A percentile compares a stretch with the other conserved stretches of the same genome.
phyloP scores from a whole-genome alignment of 805 yeast genomes.

The Dipodascopsis uninucleata region DNA sequence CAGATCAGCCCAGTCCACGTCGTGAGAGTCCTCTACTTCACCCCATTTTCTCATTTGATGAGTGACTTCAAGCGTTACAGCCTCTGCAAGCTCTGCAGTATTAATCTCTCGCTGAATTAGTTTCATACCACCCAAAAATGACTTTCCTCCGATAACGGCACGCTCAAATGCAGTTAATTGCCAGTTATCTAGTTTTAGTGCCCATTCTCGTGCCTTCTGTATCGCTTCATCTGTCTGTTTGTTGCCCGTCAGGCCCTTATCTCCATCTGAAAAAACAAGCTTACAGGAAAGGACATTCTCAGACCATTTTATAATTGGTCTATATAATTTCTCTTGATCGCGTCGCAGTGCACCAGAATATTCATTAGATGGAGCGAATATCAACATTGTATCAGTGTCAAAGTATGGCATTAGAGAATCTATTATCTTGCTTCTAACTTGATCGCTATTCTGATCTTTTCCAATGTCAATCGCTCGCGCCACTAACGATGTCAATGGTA shows the following conservation, averaged over 20 bases:
- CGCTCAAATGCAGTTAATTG: constrained; percentile 85
- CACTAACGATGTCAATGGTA: constrained; percentile 84
- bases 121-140: constrained; percentile 76
- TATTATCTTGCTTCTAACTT: constrained; percentile 52
- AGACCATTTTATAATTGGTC: constrained; percentile 67
- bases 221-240: constrained; percentile 59
- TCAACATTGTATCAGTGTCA: constrained; percentile 90
- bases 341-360: constrained; percentile 76
- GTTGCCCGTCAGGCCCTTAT: constrained; percentile 77
- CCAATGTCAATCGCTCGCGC: constrained; percentile 81
- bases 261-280: constrained; percentile 70
- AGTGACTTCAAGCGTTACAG: constrained; percentile 76
- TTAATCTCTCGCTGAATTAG: constrained; percentile 46
- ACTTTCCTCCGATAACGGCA: constrained; percentile 80
- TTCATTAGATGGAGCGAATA: constrained; percentile 75
- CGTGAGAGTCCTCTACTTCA: constrained; percentile 97
- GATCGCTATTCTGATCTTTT: constrained; percentile 38
- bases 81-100: constrained; percentile 63
- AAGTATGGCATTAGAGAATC: constrained; percentile 69
- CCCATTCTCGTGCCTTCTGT: constrained; percentile 60
- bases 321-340: constrained; percentile 73
- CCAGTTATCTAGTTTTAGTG: constrained; percentile 61
- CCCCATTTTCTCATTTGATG: constrained; percentile 93
- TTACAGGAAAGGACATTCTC: constrained; percentile 54
- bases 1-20: constrained; percentile 89